Evolutionary conservation across 2,329 filamentous ascomycete genomes (phyloP).

Genomic region (Nemania sp.): DNA sequence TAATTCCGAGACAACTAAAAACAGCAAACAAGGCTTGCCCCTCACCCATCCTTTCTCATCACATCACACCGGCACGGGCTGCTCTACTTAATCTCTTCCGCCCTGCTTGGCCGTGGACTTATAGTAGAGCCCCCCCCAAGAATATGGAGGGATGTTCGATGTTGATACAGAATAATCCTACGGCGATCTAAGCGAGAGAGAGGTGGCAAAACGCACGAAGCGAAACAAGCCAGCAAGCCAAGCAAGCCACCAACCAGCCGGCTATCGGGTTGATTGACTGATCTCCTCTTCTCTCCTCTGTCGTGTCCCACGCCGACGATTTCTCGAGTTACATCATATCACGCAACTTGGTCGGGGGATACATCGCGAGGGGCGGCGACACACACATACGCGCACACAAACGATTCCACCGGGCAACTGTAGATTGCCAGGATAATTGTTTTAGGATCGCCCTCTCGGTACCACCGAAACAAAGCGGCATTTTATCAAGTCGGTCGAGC

Average conservation of each 20-base stretch:
- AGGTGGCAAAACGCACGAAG: background rate
- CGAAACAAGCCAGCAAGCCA: background rate
- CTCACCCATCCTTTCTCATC: conserved; percentile 4
- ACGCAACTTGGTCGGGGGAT: background rate
- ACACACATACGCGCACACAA: background rate
- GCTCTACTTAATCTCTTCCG: background rate
- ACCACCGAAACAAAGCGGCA: background rate
- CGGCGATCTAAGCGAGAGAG: background rate
- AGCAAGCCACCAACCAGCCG: background rate
- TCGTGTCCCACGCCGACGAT: background rate
- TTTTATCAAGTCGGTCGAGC: background rate
- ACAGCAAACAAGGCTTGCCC: conserved; percentile 16
- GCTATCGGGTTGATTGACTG: background rate
- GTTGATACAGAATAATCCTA: background rate
- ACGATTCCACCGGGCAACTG: background rate
- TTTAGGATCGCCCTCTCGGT: background rate
- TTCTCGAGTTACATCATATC: background rate
- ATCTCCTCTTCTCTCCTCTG: background rate
- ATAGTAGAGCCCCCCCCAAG: background rate
- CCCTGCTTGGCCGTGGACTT: background rate
- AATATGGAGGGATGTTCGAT: background rate
- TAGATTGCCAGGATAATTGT: background rate
- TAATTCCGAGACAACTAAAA: background rate
- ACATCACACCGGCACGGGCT: background rate
- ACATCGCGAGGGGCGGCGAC: background rate